Conservation (phyloP, 805 yeast species). For the Yamadazyma phyllophila region DNA sequence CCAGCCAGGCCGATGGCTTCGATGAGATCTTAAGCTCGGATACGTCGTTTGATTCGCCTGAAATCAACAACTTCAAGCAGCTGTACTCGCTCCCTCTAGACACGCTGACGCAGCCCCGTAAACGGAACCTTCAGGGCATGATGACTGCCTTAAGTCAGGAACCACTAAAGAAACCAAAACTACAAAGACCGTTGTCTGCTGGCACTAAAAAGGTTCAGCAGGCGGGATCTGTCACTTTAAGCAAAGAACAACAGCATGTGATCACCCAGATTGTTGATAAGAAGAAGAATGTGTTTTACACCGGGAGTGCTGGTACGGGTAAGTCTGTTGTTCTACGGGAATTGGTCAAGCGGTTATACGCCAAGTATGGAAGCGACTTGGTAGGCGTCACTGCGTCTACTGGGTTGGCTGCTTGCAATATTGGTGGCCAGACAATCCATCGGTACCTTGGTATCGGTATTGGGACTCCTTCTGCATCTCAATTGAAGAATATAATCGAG, state of each 20-base stretch:
- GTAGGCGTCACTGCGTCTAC: conserved; percentile 95
- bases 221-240: conserved; percentile 10
- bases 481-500: conserved; percentile 48
- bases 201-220: background rate
- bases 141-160: conserved; percentile 2
- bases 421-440: conserved; percentile 88
- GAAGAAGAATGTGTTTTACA: conserved; percentile 60
- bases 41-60: conserved; percentile 38
- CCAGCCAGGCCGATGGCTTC: conserved; percentile 22
- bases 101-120: background rate
- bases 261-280: conserved; percentile 50
- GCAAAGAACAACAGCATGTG: conserved; percentile 47
- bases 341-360: conserved; percentile 53
- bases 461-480: conserved; percentile 52
- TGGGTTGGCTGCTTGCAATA: conserved; percentile 91
- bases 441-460: conserved; percentile 84
- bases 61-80: conserved; percentile 36
- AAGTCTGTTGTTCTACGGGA: conserved; percentile 68
- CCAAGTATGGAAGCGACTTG: conserved; percentile 38
- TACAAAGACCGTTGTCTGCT: background rate
- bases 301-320: conserved; percentile 90
- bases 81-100: conserved; percentile 15
- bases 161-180: conserved; percentile 10
- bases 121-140: background rate
- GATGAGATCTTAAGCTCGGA: conserved; percentile 31